Base-by-base conservation (phyloP, 2,329 filamentous ascomycete genomes). In the Trichoderma hamatum region DNA sequence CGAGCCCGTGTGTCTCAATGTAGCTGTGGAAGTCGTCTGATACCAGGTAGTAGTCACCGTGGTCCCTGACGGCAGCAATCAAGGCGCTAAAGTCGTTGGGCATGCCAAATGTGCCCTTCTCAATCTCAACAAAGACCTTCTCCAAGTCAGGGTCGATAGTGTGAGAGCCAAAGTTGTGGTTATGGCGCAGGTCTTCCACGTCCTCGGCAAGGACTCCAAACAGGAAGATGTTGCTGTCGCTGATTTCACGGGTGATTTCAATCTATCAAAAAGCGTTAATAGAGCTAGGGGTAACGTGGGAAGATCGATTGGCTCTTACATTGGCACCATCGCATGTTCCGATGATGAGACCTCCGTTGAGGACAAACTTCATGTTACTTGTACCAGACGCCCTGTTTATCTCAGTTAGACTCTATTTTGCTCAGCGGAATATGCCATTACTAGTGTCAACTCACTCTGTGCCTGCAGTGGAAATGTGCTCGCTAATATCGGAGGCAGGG, bases 331-430 rank as follows among this genome's bases (percentile, higher is more conserved):
- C 96, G 78, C 95, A 97, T 24, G 96, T 99, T 75, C 96, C 96
- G 74, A 99, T 99, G 76, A 99, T 97, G 71, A 99, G 85, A 72
- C 96, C 96, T 72, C 96, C 96, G 76, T 98, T 99, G 76, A 99
- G 86, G 16, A 97, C 96, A 80, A 99, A 99, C 82, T 99, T 99
- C 96, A 99, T 99, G 88, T 99, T 99, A 77, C 93, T 97, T 14
- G 94, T 97, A 72, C 95, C 95, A 72, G 87, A 90, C 24, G 88
- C 88, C 78, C 84, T 87, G 60, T 67, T 24, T 2, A 3, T 7
- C 52, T 65, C 71, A 70, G 5, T 67, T 54, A 67, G 65, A 10
- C 24, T 73, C 67, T 74, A n/a, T 3, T 70, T 32, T 6, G 28
- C 34, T 65, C 10, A 36, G 51, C 59, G n/a, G 46, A 19, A 13